phyloP scores from a whole-genome alignment of 371 early-diverging fungal genomes.

The Zancudomyces culisetae region DNA sequence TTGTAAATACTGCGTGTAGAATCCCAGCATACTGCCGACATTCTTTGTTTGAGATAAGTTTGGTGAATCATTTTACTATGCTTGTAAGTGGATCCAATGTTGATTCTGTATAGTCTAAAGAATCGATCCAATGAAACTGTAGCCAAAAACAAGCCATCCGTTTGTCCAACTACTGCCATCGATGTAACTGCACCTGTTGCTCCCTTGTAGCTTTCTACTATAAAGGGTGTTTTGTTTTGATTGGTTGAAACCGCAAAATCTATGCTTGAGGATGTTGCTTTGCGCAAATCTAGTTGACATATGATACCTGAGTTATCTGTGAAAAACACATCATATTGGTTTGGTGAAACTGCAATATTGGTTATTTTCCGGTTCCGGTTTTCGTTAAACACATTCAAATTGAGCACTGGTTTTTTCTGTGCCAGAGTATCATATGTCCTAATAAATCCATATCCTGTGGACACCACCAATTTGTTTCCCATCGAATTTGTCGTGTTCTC shows the following conservation, averaged over 20 bases:
- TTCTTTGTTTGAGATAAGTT: slow-evolving; percentile 65
- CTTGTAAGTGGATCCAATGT: slow-evolving; percentile 7
- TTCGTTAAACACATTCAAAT: slow-evolving; percentile 25
- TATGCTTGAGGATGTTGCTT: slow-evolving; percentile 28
- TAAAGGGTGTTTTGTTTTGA: too few relatives aligned
- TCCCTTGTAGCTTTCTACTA: slow-evolving; percentile 31
- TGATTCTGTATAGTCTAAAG: slow-evolving; percentile 51
- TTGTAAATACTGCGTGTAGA: slow-evolving; percentile 19
- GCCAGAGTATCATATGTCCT: slow-evolving; percentile 59
- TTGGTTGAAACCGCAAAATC: slow-evolving; percentile 11
- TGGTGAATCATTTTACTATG: slow-evolving; percentile 33
- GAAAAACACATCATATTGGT: slow-evolving; percentile 38
- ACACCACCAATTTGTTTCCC: slow-evolving; percentile 34
- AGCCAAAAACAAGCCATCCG: slow-evolving; percentile 22
- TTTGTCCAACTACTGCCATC: slow-evolving; percentile 23
- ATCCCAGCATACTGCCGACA: slow-evolving; percentile 48
- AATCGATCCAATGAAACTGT: slow-evolving; percentile 60
- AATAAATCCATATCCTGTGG: slow-evolving; percentile 59
- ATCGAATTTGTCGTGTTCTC: slow-evolving; percentile 15
- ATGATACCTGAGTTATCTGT: slow-evolving; percentile 58
- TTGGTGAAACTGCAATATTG: slow-evolving; percentile 25
- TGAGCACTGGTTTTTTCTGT: slow-evolving; percentile 44
- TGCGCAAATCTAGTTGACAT: slow-evolving; percentile 40
- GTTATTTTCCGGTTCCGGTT: slow-evolving; percentile 49
- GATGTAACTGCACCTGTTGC: slow-evolving; percentile 52